phyloP scores from a whole-genome alignment of 768 basidiomycete species.

The Phaffia australis region DNA sequence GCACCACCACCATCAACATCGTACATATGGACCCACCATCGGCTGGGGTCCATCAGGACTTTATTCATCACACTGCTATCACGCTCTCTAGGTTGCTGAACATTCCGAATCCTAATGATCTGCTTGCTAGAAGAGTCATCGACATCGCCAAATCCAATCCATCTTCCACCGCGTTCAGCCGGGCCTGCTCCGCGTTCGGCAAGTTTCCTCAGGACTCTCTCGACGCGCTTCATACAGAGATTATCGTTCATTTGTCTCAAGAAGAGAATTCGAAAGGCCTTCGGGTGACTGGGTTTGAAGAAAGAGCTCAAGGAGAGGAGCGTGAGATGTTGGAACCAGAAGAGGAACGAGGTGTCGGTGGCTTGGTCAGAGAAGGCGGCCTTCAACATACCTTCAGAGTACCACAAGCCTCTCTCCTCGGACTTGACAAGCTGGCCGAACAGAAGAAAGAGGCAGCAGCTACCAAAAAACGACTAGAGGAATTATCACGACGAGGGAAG shows the following conservation, averaged over 20 bases:
- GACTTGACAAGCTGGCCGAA: slow-evolving; percentile 74
- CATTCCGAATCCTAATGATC: slow-evolving; percentile 67
- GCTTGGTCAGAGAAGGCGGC: slow-evolving; percentile 57
- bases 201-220: slow-evolving; percentile 73
- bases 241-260: slow-evolving; percentile 55
- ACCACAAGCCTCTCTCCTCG: slow-evolving; percentile 66
- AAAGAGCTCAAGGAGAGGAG: slow-evolving; percentile 44
- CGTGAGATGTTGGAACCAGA: slow-evolving; percentile 73
- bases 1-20: neutral
- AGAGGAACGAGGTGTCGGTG: slow-evolving; percentile 58
- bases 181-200: slow-evolving; percentile 63
- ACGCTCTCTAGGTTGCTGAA: slow-evolving; percentile 73
- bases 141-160: slow-evolving; percentile 62
- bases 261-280: neutral
- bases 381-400: slow-evolving; percentile 74
- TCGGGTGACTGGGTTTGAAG: slow-evolving; percentile 16
- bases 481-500: slow-evolving; percentile 42
- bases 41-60: no score
- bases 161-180: slow-evolving; percentile 56
- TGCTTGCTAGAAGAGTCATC: slow-evolving; percentile 64
- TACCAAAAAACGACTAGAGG: slow-evolving; percentile 39
- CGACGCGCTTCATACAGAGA: slow-evolving; percentile 65
- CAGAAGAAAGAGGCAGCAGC: slow-evolving; percentile 63
- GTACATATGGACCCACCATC: neutral
- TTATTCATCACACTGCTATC: slow-evolving; percentile 48